These are phyloP conservation scores for Sapria himalayana DNA, from an alignment of 345 rosid genomes.

Conservation along the genomic window DNA sequence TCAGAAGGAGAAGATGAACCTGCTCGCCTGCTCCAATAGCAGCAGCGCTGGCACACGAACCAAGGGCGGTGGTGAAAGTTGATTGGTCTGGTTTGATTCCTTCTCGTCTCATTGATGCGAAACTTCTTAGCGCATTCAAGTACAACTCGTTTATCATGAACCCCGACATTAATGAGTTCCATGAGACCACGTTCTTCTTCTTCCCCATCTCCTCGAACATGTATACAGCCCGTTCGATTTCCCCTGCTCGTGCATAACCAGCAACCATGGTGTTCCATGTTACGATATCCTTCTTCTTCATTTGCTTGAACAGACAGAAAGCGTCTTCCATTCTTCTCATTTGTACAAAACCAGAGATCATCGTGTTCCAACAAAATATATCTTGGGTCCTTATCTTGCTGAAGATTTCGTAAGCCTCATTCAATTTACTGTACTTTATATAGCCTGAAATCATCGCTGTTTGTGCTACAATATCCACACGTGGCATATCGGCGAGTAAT, in stretches of 20 bases:
- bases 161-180: constrained; percentile 59
- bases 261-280: constrained; percentile 28
- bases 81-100: constrained; percentile 48
- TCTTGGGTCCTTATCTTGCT: constrained; percentile 11
- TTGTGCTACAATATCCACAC: constrained; percentile 12
- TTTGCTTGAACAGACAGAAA: constrained; percentile 9
- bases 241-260: constrained; percentile 19
- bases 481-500: constrained; percentile 16
- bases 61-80: constrained; percentile 45
- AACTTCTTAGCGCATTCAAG: constrained; percentile 31
- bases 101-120: constrained; percentile 30
- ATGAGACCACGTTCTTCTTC: constrained; percentile 37
- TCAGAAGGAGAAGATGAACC: constrained; percentile 15
- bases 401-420: constrained; percentile 17
- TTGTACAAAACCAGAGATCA: constrained; percentile 20
- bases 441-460: constrained; percentile 23
- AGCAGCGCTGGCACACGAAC: constrained; percentile 55
- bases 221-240: constrained; percentile 11
- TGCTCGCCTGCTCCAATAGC: constrained; percentile 17
- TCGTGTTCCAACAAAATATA: constrained; percentile 18
- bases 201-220: constrained; percentile 23
- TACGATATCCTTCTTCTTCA: constrained; percentile 18
- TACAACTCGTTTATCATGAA: constrained; percentile 40
- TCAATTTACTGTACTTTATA: constrained; percentile 9
- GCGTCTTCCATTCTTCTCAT: constrained; percentile 19